Evolutionary conservation across 495 filamentous ascomycete genomes (phyloP).

Genomic region (Ramalina intermedia): DNA sequence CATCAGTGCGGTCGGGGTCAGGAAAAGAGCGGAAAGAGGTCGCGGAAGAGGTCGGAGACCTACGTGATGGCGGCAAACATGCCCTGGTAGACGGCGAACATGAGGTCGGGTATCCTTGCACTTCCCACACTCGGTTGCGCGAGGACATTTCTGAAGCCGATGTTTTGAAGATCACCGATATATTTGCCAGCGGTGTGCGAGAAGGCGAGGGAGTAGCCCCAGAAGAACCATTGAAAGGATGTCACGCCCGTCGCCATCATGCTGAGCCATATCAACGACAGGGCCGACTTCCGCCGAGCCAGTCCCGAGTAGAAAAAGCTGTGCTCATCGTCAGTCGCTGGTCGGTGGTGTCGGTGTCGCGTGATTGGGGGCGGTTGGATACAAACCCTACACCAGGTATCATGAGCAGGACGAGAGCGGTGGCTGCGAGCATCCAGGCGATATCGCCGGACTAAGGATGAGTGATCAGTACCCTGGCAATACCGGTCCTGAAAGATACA

Average conservation of each 20-base stretch:
- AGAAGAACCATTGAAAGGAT: constrained; percentile 98
- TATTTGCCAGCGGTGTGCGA: constrained; percentile 69
- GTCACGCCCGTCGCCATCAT: constrained; percentile 86
- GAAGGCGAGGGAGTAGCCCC: constrained; percentile 92
- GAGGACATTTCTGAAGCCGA: constrained; percentile 72
- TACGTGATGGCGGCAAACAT: constrained; percentile 95
- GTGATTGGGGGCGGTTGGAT: not conserved
- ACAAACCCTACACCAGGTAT: constrained; percentile 82
- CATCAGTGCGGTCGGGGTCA: not conserved
- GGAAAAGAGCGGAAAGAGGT: not conserved
- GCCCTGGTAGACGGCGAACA: constrained; percentile 91
- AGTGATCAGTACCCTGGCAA: not conserved
- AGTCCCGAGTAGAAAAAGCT: constrained; percentile 98
- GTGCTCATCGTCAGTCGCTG: not conserved
- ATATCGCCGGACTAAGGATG: constrained; percentile 66
- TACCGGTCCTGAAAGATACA: not conserved
- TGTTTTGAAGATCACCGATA: constrained; percentile 75
- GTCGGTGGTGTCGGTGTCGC: not conserved
- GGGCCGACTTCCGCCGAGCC: constrained; percentile 87
- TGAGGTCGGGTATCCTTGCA: constrained; percentile 67
- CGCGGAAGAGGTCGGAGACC: constrained; percentile 19
- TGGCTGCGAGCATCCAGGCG: constrained; percentile 76
- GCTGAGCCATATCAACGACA: constrained; percentile 92
- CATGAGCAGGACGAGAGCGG: constrained; percentile 91
- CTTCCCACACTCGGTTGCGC: constrained; percentile 71